Percentiles rank a stretch among this genome's conserved stretches.
phyloP scores from a whole-genome alignment of 352 stramenopile species.

The Peronospora belbahrii region DNA sequence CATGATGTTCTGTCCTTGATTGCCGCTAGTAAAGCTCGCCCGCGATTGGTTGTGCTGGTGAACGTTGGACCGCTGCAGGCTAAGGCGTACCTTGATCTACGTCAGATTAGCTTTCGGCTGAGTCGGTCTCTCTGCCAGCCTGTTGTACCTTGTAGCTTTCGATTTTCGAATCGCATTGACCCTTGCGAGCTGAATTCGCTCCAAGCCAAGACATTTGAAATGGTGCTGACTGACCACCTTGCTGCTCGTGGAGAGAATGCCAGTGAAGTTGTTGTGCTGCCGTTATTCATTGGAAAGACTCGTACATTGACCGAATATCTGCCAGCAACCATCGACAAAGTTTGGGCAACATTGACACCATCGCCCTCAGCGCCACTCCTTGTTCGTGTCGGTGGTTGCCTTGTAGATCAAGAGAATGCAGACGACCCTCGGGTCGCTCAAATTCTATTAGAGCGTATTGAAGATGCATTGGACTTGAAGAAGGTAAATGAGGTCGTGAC shows the following conservation, averaged over 20 bases:
- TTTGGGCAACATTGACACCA: conserved; percentile 15
- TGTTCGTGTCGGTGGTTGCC: conserved; percentile 40
- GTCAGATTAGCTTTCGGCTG: conserved; percentile 60
- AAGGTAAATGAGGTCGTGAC: conserved; percentile 27
- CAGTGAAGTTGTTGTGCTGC: conserved; percentile 49
- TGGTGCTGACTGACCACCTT: conserved; percentile 44
- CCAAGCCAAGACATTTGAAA: conserved; percentile 57
- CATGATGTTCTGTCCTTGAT: background rate
- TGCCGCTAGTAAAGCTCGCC: background rate
- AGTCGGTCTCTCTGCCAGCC: conserved; percentile 42
- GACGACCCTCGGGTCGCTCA: conserved; percentile 50
- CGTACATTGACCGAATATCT: conserved; percentile 71
- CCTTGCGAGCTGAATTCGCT: conserved; percentile 47
- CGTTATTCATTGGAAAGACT: conserved; percentile 76
- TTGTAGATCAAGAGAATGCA: conserved; percentile 44
- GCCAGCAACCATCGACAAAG: conserved; percentile 46
- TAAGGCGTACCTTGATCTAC: conserved; percentile 62
- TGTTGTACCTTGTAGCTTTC: conserved; percentile 70
- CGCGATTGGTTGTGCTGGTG: conserved; percentile 44
- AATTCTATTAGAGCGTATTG: conserved; percentile 53
- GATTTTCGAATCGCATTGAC: conserved; percentile 71
- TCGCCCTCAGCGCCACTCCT: conserved; percentile 16
- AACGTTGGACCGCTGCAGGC: conserved; percentile 73
- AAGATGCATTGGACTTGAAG: conserved; percentile 27
- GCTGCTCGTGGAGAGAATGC: conserved; percentile 10